Evolutionary conservation across 2,329 filamentous ascomycete species (phyloP).

Genomic region (Plectosphaerella cucumerina): DNA sequence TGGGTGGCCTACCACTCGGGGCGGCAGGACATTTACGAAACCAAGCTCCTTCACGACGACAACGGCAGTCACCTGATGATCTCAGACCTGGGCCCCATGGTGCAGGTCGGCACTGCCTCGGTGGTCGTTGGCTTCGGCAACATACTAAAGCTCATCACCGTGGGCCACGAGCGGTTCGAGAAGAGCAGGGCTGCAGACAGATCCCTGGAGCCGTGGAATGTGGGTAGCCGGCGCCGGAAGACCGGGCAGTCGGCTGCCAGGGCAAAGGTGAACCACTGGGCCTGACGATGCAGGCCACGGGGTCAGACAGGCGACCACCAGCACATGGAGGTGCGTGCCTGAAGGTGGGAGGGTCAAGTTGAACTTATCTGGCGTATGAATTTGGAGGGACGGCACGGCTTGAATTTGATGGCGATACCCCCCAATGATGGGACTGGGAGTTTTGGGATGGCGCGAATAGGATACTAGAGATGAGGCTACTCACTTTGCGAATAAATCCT

Average conservation of each 20-base stretch:
- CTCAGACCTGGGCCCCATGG: conserved; percentile 60
- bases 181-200: conserved; percentile 21
- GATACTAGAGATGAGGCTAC: too few relatives aligned
- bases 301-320: too few relatives aligned
- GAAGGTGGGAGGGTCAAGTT: too few relatives aligned
- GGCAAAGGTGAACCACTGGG: not conserved
- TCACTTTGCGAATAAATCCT: too few relatives aligned
- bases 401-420: not conserved
- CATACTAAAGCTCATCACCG: conserved; percentile 64
- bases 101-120: conserved; percentile 57
- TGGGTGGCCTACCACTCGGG: conserved; percentile 48
- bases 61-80: conserved; percentile 57
- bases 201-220: conserved; percentile 25
- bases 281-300: not conserved
- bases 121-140: conserved; percentile 71
- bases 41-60: conserved; percentile 37
- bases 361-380: not conserved
- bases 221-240: conserved; percentile 35
- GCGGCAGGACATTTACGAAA: conserved; percentile 40
- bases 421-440: not conserved
- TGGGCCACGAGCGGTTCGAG: conserved; percentile 63
- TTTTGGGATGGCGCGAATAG: not conserved
- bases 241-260: conserved; percentile 6
- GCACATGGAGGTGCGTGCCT: too few relatives aligned
- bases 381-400: not conserved